Conservation (phyloP, 768 basidiomycete species). For the Rhodotorula sphaerocarpa region DNA sequence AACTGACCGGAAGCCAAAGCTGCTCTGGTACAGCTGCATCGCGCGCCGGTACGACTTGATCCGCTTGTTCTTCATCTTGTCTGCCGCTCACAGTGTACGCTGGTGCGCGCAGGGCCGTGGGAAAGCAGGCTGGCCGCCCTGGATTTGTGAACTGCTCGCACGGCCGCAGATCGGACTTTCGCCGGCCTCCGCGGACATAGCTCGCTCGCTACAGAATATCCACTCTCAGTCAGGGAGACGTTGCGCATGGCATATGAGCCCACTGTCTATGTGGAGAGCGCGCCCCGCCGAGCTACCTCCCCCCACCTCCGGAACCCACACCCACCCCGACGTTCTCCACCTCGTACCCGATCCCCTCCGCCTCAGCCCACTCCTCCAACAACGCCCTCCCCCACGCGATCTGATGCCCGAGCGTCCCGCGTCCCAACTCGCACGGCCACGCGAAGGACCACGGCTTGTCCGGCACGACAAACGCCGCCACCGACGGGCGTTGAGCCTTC, state of each 20-base stretch:
- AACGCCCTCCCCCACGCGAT: constrained; percentile 10
- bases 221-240: no score
- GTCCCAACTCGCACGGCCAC: constrained; percentile 16
- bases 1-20: constrained; percentile 67
- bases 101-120: background rate
- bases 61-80: constrained; percentile 80
- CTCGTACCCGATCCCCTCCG: constrained; percentile 6
- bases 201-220: no score
- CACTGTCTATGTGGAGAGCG: no score
- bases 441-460: constrained; percentile 5
- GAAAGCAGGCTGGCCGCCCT: no score
- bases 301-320: no score
- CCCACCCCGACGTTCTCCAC: background rate
- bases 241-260: no score
- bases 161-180: no score
- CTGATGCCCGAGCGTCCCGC: constrained; percentile 18
- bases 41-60: constrained; percentile 90
- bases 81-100: background rate
- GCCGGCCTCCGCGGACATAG: no score
- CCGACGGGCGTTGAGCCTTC: background rate
- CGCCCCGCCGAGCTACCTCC: no score
- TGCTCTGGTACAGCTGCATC: constrained; percentile 77
- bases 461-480: constrained; percentile 8
- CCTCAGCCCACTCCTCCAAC: constrained; percentile 23
- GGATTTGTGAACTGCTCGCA: no score